Conservation (phyloP, 169 alveolate genomes). For the Plasmodium falciparum region DNA sequence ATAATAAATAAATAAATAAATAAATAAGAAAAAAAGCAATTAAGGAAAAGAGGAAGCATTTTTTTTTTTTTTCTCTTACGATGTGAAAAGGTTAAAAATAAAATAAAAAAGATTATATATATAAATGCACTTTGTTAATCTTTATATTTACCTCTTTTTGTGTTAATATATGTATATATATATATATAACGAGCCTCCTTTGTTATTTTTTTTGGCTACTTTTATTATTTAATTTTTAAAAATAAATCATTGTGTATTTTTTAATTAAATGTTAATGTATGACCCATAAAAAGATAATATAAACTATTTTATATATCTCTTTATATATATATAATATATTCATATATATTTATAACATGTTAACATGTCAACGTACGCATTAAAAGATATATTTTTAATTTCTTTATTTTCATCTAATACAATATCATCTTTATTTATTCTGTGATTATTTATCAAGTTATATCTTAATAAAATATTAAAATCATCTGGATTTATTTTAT, state of each 20-base stretch:
- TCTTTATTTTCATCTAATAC: constrained; percentile 3
- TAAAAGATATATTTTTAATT: constrained; percentile 4
- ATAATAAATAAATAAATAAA: too few relatives aligned
- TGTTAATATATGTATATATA: background rate
- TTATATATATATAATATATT: background rate
- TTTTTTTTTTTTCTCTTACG: too few relatives aligned
- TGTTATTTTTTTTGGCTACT: too few relatives aligned
- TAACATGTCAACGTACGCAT: constrained; percentile 35
- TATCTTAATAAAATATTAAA: constrained; percentile 30
- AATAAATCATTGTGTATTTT: background rate
- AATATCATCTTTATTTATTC: background rate
- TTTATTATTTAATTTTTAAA: background rate
- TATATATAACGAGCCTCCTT: background rate
- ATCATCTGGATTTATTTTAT: constrained; percentile 39
- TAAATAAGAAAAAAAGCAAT: too few relatives aligned
- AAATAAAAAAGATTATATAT: too few relatives aligned
- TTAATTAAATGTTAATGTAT: background rate
- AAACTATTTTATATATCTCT: background rate
- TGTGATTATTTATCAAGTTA: background rate
- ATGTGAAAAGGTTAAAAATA: too few relatives aligned
- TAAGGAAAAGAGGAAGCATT: too few relatives aligned
- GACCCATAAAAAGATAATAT: background rate
- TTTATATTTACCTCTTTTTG: too few relatives aligned
- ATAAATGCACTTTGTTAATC: too few relatives aligned
- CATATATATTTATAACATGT: constrained; percentile 18